These are phyloP conservation scores for Xylaria sp. DNA, from an alignment of 2,329 filamentous ascomycete species.

Conservation along the genomic window DNA sequence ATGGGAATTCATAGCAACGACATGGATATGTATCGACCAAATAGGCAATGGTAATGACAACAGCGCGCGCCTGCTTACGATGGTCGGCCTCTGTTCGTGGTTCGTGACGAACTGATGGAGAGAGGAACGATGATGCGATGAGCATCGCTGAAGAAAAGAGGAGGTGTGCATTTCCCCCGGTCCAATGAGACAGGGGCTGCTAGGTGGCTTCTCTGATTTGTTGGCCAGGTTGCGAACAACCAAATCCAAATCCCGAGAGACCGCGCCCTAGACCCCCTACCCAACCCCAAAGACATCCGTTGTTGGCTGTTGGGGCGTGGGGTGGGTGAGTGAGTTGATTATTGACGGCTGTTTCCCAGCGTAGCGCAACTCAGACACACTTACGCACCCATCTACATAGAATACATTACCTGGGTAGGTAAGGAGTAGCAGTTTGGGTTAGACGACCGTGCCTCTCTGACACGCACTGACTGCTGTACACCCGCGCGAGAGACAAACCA, in stretches of 20 bases:
- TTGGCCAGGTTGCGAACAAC: constrained; percentile 37
- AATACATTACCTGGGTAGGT: too few relatives aligned
- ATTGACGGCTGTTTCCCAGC: too few relatives aligned
- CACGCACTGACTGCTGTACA: too few relatives aligned
- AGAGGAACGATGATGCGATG: constrained; percentile 36
- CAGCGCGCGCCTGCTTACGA: constrained; percentile 31
- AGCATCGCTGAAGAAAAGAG: constrained; percentile 45
- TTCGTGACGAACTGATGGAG: constrained; percentile 29
- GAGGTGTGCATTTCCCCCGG: constrained; percentile 42
- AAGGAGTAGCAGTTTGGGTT: too few relatives aligned
- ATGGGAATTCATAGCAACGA: constrained; percentile 43
- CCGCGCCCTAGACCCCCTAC: constrained; percentile 35
- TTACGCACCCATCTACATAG: too few relatives aligned
- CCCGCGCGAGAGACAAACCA: too few relatives aligned
- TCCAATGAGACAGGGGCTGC: constrained; percentile 41
- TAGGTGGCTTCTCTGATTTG: constrained; percentile 29
- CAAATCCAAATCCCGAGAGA: constrained; percentile 47
- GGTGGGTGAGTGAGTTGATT: constrained; percentile 1
- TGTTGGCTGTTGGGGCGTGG: constrained; percentile 17
- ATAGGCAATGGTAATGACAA: constrained; percentile 39
- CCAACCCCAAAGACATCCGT: constrained; percentile 14
- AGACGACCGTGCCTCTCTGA: too few relatives aligned
- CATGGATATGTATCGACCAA: constrained; percentile 34
- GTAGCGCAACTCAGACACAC: too few relatives aligned
- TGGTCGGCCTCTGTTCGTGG: constrained; percentile 32